Percentiles rank a stretch among this genome's conserved stretches.
phyloP scores from a whole-genome alignment of 2,329 filamentous ascomycete genomes.

The Claviceps paspali region DNA sequence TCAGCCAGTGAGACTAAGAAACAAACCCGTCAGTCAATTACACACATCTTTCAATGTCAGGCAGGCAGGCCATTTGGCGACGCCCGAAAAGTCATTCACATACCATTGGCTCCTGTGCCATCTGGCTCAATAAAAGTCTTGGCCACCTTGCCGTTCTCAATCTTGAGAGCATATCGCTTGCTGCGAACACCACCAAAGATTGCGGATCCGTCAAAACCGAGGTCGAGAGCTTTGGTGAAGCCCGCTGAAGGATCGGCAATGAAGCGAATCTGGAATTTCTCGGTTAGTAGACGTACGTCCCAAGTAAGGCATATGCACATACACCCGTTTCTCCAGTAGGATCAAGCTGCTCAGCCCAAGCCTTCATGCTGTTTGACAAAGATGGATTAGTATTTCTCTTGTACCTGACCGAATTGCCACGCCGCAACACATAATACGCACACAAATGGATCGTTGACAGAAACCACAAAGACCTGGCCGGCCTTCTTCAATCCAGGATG shows the following conservation, averaged over 20 bases:
- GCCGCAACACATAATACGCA: too few species aligned
- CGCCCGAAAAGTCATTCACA: slow-evolving; percentile 3
- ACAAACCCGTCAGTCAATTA: slow-evolving; percentile 1
- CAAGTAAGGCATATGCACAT: slow-evolving; percentile 24
- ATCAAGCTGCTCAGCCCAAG: slow-evolving; percentile 69
- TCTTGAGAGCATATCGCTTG: slow-evolving; percentile 75
- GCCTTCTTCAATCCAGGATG: slow-evolving; percentile 64
- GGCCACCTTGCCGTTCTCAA: slow-evolving; percentile 76
- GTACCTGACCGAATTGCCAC: too few species aligned
- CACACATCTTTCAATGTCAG: not conserved
- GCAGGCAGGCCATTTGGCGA: not conserved
- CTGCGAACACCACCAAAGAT: slow-evolving; percentile 72
- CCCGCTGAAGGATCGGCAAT: slow-evolving; percentile 64
- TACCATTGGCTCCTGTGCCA: slow-evolving; percentile 68
- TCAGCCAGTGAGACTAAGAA: slow-evolving; percentile 35
- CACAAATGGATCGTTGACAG: slow-evolving; percentile 93
- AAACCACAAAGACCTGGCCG: slow-evolving; percentile 75
- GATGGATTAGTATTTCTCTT: not conserved
- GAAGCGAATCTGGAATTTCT: slow-evolving; percentile 57
- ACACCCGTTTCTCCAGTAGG: slow-evolving; percentile 61
- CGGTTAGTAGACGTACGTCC: not conserved
- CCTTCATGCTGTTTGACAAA: slow-evolving; percentile 61
- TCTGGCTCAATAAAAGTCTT: slow-evolving; percentile 74
- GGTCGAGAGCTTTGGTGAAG: slow-evolving; percentile 72
- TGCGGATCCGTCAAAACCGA: slow-evolving; percentile 62